Evolutionary conservation across 2,329 filamentous ascomycete genomes (phyloP).

Genomic region (Aureobasidium sp.): DNA sequence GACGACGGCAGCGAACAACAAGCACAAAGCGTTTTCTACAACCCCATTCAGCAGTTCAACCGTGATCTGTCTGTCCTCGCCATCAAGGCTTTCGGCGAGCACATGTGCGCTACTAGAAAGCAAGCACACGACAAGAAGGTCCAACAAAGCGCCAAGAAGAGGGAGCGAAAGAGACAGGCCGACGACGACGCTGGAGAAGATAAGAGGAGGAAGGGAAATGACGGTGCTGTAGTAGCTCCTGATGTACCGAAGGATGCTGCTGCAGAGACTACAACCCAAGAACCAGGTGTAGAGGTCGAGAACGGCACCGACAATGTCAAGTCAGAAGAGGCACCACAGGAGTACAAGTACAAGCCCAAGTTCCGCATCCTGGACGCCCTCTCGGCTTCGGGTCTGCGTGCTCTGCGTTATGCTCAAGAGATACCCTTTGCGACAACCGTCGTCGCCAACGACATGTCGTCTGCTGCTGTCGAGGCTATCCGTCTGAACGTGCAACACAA

Average conservation of each 20-base stretch:
- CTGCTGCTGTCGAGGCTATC: conserved; percentile 52
- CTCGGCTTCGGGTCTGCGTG: conserved; percentile 86
- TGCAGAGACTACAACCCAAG: conserved; percentile 3
- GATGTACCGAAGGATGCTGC: conserved; percentile 18
- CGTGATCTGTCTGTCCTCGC: conserved; percentile 88
- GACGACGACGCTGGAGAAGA: conserved; percentile 28
- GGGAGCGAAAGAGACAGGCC: conserved; percentile 27
- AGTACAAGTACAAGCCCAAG: conserved; percentile 28
- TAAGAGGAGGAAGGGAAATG: conserved; percentile 30
- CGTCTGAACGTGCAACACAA: conserved; percentile 81
- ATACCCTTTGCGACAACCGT: conserved; percentile 59
- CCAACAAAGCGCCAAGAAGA: conserved; percentile 6
- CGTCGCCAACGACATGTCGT: conserved; percentile 79
- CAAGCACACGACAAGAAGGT: conserved; percentile 14
- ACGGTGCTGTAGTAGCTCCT: conserved; percentile 12
- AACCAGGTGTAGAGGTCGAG: background rate
- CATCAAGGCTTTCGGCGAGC: conserved; percentile 80
- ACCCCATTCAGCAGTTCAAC: conserved; percentile 98
- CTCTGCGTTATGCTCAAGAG: conserved; percentile 84
- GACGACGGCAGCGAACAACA: conserved; percentile 49
- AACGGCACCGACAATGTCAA: background rate
- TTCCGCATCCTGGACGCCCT: conserved; percentile 92
- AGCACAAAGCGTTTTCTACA: conserved; percentile 86
- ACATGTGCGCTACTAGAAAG: conserved; percentile 32
- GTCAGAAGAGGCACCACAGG: conserved; percentile 8